These are phyloP conservation scores for Letharia columbiana DNA, from an alignment of 495 filamentous ascomycete genomes.

Conservation along the genomic window DNA sequence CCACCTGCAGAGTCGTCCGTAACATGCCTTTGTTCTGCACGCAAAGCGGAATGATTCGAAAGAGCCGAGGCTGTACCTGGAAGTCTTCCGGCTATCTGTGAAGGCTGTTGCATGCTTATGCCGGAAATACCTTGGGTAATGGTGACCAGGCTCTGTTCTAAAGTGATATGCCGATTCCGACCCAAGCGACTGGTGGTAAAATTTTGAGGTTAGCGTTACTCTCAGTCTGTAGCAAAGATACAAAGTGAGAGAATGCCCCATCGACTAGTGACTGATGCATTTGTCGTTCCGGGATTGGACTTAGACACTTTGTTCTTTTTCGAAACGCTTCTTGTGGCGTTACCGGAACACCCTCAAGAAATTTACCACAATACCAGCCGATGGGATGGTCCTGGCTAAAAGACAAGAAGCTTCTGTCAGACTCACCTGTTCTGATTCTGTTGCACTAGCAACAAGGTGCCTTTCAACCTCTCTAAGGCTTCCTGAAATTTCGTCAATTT, in stretches of 20 bases:
- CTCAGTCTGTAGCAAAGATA: neutral
- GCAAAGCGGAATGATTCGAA: too few species aligned
- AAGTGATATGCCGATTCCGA: neutral
- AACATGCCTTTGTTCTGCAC: neutral
- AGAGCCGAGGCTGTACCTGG: neutral
- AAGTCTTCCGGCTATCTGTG: neutral
- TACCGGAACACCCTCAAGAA: too few species aligned
- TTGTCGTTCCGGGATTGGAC: neutral
- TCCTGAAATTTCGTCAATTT: conserved; percentile 21
- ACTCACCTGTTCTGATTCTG: conserved; percentile 10
- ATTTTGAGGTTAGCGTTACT: neutral
- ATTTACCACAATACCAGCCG: too few species aligned
- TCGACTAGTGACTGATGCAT: neutral
- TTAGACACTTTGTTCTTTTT: neutral
- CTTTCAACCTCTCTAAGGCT: conserved; percentile 15
- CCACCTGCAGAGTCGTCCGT: neutral
- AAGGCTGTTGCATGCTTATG: neutral
- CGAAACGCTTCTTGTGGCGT: too few species aligned
- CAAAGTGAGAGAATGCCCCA: neutral
- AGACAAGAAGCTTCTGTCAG: fast-evolving
- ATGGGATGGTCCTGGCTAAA: too few species aligned
- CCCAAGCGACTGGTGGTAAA: neutral
- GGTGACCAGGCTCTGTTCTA: neutral
- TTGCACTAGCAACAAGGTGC: conserved; percentile 11
- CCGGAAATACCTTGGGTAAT: neutral